Percentiles rank a stretch among this genome's conserved stretches.
These are phyloP conservation scores for Schizochytrium sp. DNA, from an alignment of 108 stramenopile genomes.

Conservation along the genomic window DNA sequence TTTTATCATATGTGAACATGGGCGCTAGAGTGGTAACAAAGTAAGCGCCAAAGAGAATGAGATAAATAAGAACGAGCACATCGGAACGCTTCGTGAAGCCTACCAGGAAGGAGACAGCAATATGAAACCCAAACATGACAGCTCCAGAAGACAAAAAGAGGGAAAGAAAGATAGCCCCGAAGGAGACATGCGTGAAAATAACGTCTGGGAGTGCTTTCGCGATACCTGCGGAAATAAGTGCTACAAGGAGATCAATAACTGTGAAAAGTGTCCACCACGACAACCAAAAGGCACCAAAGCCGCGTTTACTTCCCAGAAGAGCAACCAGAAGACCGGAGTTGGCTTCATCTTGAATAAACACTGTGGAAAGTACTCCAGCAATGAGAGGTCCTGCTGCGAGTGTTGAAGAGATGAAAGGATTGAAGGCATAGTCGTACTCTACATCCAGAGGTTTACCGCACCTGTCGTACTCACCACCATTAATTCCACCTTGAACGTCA, in stretches of 20 bases:
- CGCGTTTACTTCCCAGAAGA: conserved; percentile 8
- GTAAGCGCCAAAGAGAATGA: conserved; percentile 10
- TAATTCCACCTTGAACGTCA: not conserved
- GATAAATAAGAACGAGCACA: conserved; percentile 1
- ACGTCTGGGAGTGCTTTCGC: conserved; percentile 39
- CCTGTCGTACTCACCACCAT: not conserved
- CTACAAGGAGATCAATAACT: not conserved
- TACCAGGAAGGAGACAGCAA: not conserved
- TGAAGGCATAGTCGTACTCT: not conserved
- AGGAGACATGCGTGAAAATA: not conserved
- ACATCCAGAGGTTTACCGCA: conserved; percentile 22
- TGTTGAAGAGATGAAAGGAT: not conserved
- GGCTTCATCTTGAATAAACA: not conserved
- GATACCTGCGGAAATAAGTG: conserved; percentile 2
- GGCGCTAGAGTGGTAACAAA: not conserved
- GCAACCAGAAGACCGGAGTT: not conserved
- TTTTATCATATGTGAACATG: not conserved
- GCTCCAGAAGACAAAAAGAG: not conserved
- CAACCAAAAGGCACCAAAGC: conserved; percentile 23
- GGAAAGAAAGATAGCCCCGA: conserved; percentile 17
- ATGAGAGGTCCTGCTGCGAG: conserved; percentile 11
- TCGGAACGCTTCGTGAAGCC: not conserved
- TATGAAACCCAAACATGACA: not conserved
- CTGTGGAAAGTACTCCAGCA: not conserved
- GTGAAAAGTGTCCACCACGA: conserved; percentile 60